These are phyloP conservation scores for Tulasnella sp. DNA, from an alignment of 768 basidiomycete genomes.

Conservation along the genomic window DNA sequence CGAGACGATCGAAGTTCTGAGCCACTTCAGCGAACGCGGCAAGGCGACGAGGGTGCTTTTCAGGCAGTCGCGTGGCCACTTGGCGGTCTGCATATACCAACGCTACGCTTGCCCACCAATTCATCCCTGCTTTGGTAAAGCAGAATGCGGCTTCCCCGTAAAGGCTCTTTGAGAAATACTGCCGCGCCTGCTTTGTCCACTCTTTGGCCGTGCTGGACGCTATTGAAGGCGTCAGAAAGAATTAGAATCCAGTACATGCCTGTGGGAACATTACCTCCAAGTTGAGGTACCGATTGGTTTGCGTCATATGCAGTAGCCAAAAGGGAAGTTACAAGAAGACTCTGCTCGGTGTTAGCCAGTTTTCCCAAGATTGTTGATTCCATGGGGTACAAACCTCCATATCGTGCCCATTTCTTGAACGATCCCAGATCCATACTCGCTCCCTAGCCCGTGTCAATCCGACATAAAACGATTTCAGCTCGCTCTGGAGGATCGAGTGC, in stretches of 20 bases:
- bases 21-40: neutral
- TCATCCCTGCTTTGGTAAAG: conserved; percentile 6
- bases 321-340: neutral
- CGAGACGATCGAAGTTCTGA: neutral
- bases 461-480: conserved; percentile 28
- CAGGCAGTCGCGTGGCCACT: neutral
- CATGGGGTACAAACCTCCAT: too few species aligned
- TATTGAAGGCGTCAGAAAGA: neutral
- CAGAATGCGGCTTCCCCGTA: conserved; percentile 6
- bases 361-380: neutral
- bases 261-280: neutral
- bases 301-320: neutral
- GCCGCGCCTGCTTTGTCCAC: conserved; percentile 7
- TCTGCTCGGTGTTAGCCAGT: neutral
- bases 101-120: neutral
- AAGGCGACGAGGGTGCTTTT: neutral
- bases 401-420: neutral
- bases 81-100: neutral
- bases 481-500: conserved; percentile 18
- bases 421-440: conserved; percentile 27
- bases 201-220: neutral
- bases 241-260: neutral
- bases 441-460: conserved; percentile 26
- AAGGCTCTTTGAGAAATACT: conserved; percentile 4
- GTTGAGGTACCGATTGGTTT: neutral